Conservation (phyloP, 495 filamentous ascomycete species). For the Terfezia claveryi region DNA sequence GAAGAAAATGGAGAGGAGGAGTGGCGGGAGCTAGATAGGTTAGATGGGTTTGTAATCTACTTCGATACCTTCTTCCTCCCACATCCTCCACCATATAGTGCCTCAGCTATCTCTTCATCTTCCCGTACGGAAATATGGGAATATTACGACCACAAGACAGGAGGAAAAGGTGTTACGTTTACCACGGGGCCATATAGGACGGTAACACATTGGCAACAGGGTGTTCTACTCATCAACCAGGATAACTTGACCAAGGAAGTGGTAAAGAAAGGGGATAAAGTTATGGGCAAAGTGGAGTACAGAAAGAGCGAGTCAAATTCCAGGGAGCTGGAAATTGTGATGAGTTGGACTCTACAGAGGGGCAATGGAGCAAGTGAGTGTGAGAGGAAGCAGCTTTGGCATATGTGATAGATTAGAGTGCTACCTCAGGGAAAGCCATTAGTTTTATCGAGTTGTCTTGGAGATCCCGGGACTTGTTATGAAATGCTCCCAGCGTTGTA, state of each 20-base stretch:
- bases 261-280: conserved; percentile 13
- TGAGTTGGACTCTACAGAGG: conserved; percentile 11
- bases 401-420: conserved; percentile 7
- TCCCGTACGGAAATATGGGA: conserved; percentile 20
- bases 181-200: conserved; percentile 23
- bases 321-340: conserved; percentile 18
- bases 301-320: conserved; percentile 14
- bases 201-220: conserved; percentile 25
- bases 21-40: conserved; percentile 36
- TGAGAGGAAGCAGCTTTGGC: conserved; percentile 15
- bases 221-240: conserved; percentile 20
- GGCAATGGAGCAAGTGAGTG: neutral
- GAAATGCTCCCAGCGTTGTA: too few species aligned
- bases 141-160: conserved; percentile 1
- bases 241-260: conserved; percentile 8
- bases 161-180: conserved; percentile 20
- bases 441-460: too few species aligned
- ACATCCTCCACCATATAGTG: conserved; percentile 44
- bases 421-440: too few species aligned
- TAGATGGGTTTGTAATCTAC: conserved; percentile 92
- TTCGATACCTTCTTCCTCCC: conserved; percentile 97
- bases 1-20: conserved; percentile 30
- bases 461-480: too few species aligned
- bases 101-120: neutral
- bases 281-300: conserved; percentile 20